Percentiles rank a stretch among this genome's conserved stretches.
Conservation (phyloP, 1,284 basidiomycete species). For the Lentinula novae-zelandiae region DNA sequence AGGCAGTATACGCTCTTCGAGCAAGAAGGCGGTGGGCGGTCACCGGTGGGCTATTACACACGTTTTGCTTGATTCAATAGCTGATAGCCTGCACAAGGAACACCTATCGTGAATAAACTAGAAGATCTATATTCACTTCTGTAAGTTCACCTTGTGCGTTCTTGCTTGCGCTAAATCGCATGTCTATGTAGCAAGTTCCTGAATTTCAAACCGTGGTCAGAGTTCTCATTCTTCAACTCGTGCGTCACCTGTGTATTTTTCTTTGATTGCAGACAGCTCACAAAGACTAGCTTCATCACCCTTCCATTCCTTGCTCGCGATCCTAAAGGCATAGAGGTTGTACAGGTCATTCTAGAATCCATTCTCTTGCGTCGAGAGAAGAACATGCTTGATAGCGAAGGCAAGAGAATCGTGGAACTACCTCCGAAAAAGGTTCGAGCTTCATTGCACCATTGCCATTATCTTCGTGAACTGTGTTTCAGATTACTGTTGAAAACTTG, state of each 20-base stretch:
- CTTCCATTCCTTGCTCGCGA: slow-evolving; percentile 85
- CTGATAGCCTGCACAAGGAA: slow-evolving; percentile 45
- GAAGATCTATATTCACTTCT: slow-evolving; percentile 91
- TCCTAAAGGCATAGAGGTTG: slow-evolving; percentile 87
- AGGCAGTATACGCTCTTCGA: slow-evolving; percentile 83
- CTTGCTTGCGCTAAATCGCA: slow-evolving; percentile 4
- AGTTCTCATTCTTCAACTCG: slow-evolving; percentile 85
- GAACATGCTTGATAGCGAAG: slow-evolving; percentile 86
- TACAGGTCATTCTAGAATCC: slow-evolving; percentile 89
- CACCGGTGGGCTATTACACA: slow-evolving; percentile 48
- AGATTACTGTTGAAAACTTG: slow-evolving; percentile 66
- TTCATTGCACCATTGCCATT: neutral
- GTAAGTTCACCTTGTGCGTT: slow-evolving; percentile 34
- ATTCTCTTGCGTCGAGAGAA: slow-evolving; percentile 93
- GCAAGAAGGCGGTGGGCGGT: slow-evolving; percentile 88
- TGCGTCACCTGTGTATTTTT: slow-evolving; percentile 31
- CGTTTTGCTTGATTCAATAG: neutral
- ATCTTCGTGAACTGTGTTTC: slow-evolving; percentile 5
- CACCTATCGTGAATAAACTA: slow-evolving; percentile 93
- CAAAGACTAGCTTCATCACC: slow-evolving; percentile 69
- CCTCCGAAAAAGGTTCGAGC: slow-evolving; percentile 75
- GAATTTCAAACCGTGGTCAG: slow-evolving; percentile 88
- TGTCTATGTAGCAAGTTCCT: slow-evolving; percentile 71
- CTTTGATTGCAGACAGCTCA: neutral
- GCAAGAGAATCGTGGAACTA: slow-evolving; percentile 85